Evolutionary conservation across 2,329 filamentous ascomycete species (phyloP), one percentile per base, ranked within the genome.

Genomic region (Fusarium humuli): DNA sequence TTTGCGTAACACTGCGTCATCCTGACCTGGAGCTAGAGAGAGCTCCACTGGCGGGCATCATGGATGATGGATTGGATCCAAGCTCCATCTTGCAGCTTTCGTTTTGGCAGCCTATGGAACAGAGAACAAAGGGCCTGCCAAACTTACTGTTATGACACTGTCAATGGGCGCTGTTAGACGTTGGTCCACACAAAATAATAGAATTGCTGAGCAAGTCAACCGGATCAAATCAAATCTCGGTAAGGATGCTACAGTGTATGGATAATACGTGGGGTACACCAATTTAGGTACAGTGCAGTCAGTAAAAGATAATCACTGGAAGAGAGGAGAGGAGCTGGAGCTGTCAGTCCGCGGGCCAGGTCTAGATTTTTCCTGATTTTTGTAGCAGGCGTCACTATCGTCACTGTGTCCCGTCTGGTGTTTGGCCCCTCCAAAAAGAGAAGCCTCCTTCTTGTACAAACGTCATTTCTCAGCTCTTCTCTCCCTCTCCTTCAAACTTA

Each of bases 1-100:
- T 32, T 49, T 68, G 55, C 55, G 65, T 68, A 41, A 56, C 56
- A 62, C 37, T 71, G 69, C 69, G 69, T 71, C 69, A 71, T 71
- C 47, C 56, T 54, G 46, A 53, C 60, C 65, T 37, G 47, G 58
- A 71, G 67, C 65, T 68, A 70, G 23, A 47, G 25, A 42, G 54
- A 70, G 69, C 69, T 71, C 69, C 68, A 71, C 69, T 54, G n/a
- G 42, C 65, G 48, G 25, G 37, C 54, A 64, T 69, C 53, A 65
- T 50, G 54, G 54, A 57, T 48, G 46, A 27, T 65, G 56, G 60
- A 53, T 70, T 61, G 66, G 27, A 63, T 65, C 67, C 63, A 71
- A 71, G 68, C 69, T 71, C 65, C 65, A 69, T 64, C 46, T 20
- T 56, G 62, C 58, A 69, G 66, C 65, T 68, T 49, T 22, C 40